Conservation (phyloP, 2,329 filamentous ascomycete genomes). For the Fusarium hostae region DNA sequence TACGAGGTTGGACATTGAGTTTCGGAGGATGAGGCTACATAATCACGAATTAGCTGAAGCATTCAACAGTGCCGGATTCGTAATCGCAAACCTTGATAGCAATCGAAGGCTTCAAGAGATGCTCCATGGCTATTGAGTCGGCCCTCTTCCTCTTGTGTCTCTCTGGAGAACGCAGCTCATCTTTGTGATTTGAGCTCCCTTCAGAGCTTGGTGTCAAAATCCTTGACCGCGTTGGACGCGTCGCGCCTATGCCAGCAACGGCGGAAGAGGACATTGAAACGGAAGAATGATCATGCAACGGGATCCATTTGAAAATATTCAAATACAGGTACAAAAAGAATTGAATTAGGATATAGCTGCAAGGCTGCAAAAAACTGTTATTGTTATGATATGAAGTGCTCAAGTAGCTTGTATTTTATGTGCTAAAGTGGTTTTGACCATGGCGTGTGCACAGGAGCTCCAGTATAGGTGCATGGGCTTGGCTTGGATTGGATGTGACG, state of each 20-base stretch:
- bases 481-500: conserved; percentile 13
- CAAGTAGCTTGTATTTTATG: conserved; percentile 1
- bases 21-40: conserved; percentile 66
- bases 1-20: conserved; percentile 63
- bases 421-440: conserved; percentile 33
- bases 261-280: conserved; percentile 50
- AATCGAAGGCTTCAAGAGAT: conserved; percentile 63
- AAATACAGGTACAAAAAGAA: conserved; percentile 1
- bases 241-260: conserved; percentile 57
- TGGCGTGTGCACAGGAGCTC: conserved; percentile 10
- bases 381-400: conserved; percentile 22
- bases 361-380: conserved; percentile 18
- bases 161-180: conserved; percentile 46
- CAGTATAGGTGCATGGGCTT: neutral
- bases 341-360: conserved; percentile 14
- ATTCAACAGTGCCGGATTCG: neutral
- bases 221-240: conserved; percentile 57
- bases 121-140: conserved; percentile 57
- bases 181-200: conserved; percentile 51
- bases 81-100: conserved; percentile 59
- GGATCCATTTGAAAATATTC: conserved; percentile 26
- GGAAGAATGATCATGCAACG: conserved; percentile 27
- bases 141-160: conserved; percentile 52
- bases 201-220: conserved; percentile 56
- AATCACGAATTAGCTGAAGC: conserved; percentile 8